Base-by-base conservation (phyloP, 768 basidiomycete genomes). In the Amyloporia xantha region DNA sequence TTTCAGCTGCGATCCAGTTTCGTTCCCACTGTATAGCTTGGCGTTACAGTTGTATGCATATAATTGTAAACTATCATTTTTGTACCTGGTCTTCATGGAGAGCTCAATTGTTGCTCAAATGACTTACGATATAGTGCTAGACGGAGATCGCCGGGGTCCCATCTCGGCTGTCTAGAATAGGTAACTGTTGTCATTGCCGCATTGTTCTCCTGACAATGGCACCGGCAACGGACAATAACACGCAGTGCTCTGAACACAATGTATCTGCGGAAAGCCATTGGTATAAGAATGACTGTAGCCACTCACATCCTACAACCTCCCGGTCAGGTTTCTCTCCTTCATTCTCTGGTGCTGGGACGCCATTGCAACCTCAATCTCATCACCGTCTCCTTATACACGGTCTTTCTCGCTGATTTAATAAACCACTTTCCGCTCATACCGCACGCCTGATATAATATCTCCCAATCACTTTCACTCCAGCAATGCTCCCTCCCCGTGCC, bases 401-500 rank as follows among this genome's bases (percentile, higher is more conserved):
- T n/a, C n/a, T n/a, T n/a, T n/a, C n/a, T n/a, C n/a, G n/a, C n/a
- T n/a, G n/a, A n/a, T n/a, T n/a, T n/a, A n/a, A n/a, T n/a, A 4
- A 37, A 12, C 13, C 9, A 25, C 24, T 20, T 42, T 21, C 38
- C 30, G 41, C 33, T 35, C 10, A n/a, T n/a, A 35, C n/a, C 33
- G 33, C 33, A n/a, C n/a, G n/a, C n/a, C n/a, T n/a, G n/a, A n/a
- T n/a, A n/a, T n/a, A n/a, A n/a, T n/a, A n/a, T n/a, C n/a, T 33
- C 30, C 9, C 7, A 33, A 33, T 33, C 30, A 36, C 28, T 35
- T 25, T 23, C 49, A 35, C 20, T 43, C n/a, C n/a, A 11, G 56
- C 43, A 48, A 72, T 72, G 72, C 59, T 73, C 45, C 69, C 71
- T 56, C 68, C 68, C 33, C 74, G 73, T 58, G 74, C 70, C 53